phyloP scores from a whole-genome alignment of 2,329 filamentous ascomycete species.

The Aspergillus pseudoviridinutans region DNA sequence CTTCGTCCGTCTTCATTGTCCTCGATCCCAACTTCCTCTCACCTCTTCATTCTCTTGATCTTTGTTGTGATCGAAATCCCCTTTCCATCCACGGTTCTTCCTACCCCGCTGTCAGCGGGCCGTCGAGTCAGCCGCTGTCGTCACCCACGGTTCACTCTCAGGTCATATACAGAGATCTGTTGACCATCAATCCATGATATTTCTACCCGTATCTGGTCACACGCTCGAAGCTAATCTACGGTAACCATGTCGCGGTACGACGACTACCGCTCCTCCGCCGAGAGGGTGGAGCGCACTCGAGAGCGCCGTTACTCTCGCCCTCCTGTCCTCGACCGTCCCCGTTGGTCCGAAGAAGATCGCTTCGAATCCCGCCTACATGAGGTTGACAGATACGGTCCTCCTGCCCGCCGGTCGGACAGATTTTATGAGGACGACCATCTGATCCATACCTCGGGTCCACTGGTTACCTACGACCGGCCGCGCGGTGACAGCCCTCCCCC shows the following conservation, averaged over 20 bases:
- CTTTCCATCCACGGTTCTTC: conserved; percentile 15
- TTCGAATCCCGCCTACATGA: conserved; percentile 40
- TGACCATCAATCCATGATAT: background rate
- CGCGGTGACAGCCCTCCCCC: conserved; percentile 53
- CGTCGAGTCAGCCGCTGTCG: conserved; percentile 32
- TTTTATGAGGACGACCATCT: conserved; percentile 42
- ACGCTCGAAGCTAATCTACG: background rate
- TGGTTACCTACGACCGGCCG: conserved; percentile 56
- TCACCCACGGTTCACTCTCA: conserved; percentile 33
- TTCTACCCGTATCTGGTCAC: conserved; percentile 10
- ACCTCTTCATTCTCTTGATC: background rate
- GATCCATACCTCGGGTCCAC: conserved; percentile 45
- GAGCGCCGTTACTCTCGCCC: conserved; percentile 37
- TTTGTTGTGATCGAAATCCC: background rate
- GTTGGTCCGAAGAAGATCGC: conserved; percentile 36
- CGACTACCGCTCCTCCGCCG: conserved; percentile 34
- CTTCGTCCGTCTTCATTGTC: background rate
- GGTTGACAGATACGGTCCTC: conserved; percentile 42
- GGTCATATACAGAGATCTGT: conserved; percentile 3
- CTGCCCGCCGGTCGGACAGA: conserved; percentile 35
- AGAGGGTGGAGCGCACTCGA: conserved; percentile 28
- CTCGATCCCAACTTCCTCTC: background rate
- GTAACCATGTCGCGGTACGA: conserved; percentile 35
- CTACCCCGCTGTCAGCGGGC: conserved; percentile 21
- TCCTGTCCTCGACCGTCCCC: conserved; percentile 32